Conservation (phyloP, 768 basidiomycete species). For the Russula abietina region DNA sequence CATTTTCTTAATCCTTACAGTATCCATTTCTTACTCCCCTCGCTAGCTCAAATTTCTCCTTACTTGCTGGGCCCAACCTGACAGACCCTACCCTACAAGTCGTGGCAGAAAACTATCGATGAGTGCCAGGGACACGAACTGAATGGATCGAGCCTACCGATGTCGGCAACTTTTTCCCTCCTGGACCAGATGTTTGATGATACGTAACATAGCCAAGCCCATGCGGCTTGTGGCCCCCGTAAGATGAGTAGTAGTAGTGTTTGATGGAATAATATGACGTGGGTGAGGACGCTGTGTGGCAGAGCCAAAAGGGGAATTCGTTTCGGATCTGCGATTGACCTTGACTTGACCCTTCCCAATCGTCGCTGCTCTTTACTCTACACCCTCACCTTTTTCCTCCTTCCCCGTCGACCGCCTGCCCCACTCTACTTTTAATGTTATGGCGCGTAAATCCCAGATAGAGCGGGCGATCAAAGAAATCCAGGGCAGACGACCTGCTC, state of each 20-base stretch:
- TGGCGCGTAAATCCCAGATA: conserved; percentile 40
- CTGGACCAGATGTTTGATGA: too few species aligned
- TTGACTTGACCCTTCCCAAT: neutral
- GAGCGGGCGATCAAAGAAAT: conserved; percentile 67
- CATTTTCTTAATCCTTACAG: too few species aligned
- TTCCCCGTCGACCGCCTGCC: neutral
- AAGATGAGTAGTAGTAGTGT: too few species aligned
- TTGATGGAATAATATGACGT: too few species aligned
- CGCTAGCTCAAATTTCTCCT: too few species aligned
- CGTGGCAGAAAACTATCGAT: too few species aligned
- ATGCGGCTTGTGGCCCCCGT: too few species aligned
- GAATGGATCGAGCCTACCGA: too few species aligned
- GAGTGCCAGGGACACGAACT: too few species aligned
- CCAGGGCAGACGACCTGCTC: conserved; percentile 42
- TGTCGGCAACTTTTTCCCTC: too few species aligned
- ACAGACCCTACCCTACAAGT: neutral
- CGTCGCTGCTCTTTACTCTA: neutral
- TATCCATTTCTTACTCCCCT: too few species aligned
- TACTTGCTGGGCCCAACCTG: neutral
- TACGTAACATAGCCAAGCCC: too few species aligned
- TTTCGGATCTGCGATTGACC: conserved; percentile 4
- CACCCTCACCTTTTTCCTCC: neutral
- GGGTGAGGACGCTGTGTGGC: neutral
- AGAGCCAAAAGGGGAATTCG: neutral
- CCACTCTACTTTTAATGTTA: conserved; percentile 4